These are phyloP conservation scores for Saccharomycopsis vini DNA, from an alignment of 805 yeast genomes.

Conservation along the genomic window DNA sequence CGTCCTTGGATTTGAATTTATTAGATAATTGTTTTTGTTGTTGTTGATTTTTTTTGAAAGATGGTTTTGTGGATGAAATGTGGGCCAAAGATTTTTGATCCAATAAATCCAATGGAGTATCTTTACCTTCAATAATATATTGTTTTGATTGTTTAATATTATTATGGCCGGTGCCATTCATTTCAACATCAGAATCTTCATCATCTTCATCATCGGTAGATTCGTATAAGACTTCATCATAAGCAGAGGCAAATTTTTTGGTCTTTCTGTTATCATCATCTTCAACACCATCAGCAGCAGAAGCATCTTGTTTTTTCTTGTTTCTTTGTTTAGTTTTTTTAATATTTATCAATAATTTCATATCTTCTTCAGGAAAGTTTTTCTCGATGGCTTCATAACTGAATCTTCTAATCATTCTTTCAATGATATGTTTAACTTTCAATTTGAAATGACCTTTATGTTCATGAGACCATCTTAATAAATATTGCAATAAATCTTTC, in stretches of 20 bases:
- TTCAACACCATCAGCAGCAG: slow-evolving; percentile 20
- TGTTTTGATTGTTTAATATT: slow-evolving; percentile 36
- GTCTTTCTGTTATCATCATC: slow-evolving; percentile 24
- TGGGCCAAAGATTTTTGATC: slow-evolving; percentile 80
- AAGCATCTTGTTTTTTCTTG: slow-evolving; percentile 55
- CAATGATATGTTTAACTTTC: slow-evolving; percentile 87
- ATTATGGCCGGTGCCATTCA: slow-evolving; percentile 16
- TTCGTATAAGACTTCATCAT: slow-evolving; percentile 81
- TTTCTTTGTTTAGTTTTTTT: slow-evolving; percentile 80
- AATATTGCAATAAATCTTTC: slow-evolving; percentile 54
- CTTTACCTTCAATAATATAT: slow-evolving; percentile 64
- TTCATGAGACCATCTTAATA: slow-evolving; percentile 90
- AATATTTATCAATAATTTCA: slow-evolving; percentile 73
- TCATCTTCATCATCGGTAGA: slow-evolving; percentile 50
- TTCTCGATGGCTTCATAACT: slow-evolving; percentile 80
- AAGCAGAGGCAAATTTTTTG: slow-evolving; percentile 69
- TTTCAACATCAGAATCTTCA: slow-evolving; percentile 20
- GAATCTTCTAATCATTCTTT: slow-evolving; percentile 80
- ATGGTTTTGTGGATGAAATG: slow-evolving; percentile 80
- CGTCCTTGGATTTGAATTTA: slow-evolving; percentile 46
- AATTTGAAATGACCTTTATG: slow-evolving; percentile 92
- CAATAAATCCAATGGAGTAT: slow-evolving; percentile 81
- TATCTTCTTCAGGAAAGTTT: slow-evolving; percentile 85
- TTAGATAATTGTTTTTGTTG: slow-evolving; percentile 22
- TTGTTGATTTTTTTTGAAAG: not conserved